A percentile compares a stretch with the other conserved stretches of the same genome.
These are phyloP conservation scores for Amanita brunnescens DNA, from an alignment of 768 basidiomycete species.

Conservation along the genomic window DNA sequence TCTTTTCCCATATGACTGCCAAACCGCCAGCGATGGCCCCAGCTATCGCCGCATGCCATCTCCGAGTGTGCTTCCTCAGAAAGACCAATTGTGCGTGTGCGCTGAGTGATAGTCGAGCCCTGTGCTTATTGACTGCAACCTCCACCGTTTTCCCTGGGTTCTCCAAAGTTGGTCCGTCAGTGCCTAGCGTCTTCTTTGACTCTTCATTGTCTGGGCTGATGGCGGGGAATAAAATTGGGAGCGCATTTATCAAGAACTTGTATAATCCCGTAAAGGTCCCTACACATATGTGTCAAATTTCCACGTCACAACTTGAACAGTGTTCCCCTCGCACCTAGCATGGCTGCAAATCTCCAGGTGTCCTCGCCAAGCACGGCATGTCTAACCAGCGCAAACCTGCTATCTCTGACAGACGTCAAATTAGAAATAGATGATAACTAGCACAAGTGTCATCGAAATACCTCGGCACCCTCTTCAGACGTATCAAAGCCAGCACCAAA, in stretches of 20 bases:
- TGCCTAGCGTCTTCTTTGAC: constrained; percentile 5
- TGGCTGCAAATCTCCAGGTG: constrained; percentile 76
- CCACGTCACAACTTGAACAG: neutral
- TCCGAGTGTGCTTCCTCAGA: constrained; percentile 54
- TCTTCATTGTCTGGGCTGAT: constrained; percentile 21
- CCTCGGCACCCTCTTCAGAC: constrained; percentile 61
- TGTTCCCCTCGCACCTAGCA: constrained; percentile 56
- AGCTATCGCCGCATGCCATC: constrained; percentile 77
- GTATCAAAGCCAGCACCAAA: constrained; percentile 66
- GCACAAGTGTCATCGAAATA: constrained; percentile 21
- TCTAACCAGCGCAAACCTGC: constrained; percentile 57
- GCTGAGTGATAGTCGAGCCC: constrained; percentile 49
- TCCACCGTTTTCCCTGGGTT: constrained; percentile 18
- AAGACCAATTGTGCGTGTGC: constrained; percentile 56
- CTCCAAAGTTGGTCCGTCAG: constrained; percentile 17
- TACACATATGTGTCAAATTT: constrained; percentile 15
- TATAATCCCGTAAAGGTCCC: constrained; percentile 74
- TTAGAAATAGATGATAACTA: neutral
- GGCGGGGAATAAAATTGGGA: constrained; percentile 61
- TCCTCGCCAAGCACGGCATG: constrained; percentile 82
- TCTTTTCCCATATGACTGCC: constrained; percentile 73
- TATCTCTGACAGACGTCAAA: constrained; percentile 32
- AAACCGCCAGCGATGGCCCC: constrained; percentile 67
- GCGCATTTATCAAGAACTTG: constrained; percentile 68
- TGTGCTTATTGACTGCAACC: constrained; percentile 26